A percentile compares a stretch with the other conserved stretches of the same genome.
phyloP scores from a whole-genome alignment of 2,329 filamentous ascomycete species.

The Apiospora phragmitis region DNA sequence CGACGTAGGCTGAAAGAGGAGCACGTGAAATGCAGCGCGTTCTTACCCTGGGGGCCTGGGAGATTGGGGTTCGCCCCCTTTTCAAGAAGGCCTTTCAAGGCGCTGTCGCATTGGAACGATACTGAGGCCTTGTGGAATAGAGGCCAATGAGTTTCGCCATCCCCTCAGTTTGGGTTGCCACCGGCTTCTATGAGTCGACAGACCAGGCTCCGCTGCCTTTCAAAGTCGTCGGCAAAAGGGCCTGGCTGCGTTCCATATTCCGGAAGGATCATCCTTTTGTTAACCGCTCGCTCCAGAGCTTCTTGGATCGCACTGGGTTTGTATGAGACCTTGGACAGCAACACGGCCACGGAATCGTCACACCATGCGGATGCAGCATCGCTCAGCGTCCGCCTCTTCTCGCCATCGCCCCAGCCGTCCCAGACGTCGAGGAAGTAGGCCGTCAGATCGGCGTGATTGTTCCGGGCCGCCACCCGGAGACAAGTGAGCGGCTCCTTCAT shows the following conservation, averaged over 20 bases:
- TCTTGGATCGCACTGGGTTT: background rate
- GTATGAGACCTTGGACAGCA: background rate
- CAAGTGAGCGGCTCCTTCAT: conserved; percentile 1
- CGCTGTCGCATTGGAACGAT: background rate
- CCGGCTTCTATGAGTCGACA: background rate
- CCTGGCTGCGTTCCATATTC: background rate
- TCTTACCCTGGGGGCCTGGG: background rate
- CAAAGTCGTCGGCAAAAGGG: background rate
- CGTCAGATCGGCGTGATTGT: background rate
- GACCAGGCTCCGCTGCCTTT: background rate
- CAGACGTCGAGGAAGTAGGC: background rate
- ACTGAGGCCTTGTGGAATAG: background rate
- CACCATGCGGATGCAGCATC: background rate
- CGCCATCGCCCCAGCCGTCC: background rate
- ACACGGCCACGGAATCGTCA: background rate
- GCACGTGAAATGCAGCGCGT: background rate
- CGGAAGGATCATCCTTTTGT: background rate
- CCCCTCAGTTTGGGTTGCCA: background rate
- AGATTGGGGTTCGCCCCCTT: conserved; percentile 1
- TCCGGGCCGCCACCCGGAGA: background rate
- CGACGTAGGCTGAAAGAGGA: background rate
- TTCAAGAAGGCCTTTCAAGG: background rate
- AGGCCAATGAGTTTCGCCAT: background rate
- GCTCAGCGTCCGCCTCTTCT: background rate
- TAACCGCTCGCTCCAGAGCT: background rate